Percentiles rank a stretch among this genome's conserved stretches.
These are phyloP conservation scores for Sphagnum fallax DNA, from an alignment of 228 moss, liverwort and hornwort genomes.

Conservation along the genomic window DNA sequence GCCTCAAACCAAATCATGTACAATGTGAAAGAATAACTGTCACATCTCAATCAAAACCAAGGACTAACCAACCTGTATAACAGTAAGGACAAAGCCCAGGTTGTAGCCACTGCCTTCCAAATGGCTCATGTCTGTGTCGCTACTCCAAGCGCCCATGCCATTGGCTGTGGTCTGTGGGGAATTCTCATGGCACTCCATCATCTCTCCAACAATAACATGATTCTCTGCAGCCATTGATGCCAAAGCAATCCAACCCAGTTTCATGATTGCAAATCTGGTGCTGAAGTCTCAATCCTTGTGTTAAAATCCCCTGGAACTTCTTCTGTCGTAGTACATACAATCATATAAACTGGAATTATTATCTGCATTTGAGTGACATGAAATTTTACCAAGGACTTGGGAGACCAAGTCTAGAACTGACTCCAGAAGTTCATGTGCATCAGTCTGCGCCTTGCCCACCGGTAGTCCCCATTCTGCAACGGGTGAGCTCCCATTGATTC, in stretches of 20 bases:
- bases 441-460: constrained; percentile 63
- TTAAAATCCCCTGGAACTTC: no score
- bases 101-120: constrained; percentile 58
- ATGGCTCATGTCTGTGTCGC: constrained; percentile 48
- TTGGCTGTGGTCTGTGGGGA: constrained; percentile 39
- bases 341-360: no score
- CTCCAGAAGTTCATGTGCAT: constrained; percentile 80
- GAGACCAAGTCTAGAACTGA: constrained; percentile 64
- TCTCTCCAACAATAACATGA: constrained; percentile 72
- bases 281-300: no score
- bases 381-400: constrained; percentile 53
- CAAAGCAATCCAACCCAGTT: neutral
- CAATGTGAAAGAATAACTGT: no score
- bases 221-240: constrained; percentile 48
- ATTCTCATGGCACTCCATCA: constrained; percentile 62
- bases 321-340: no score
- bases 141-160: constrained; percentile 51
- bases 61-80: constrained; percentile 46
- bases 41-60: constrained; percentile 4
- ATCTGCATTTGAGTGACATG: neutral
- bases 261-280: constrained; percentile 2
- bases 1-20: no score
- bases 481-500: constrained; percentile 16
- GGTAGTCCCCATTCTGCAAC: constrained; percentile 33
- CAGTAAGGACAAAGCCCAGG: constrained; percentile 66